Evolutionary conservation across 495 filamentous ascomycete genomes (phyloP).

Genomic region (Penicillium flavigenum): DNA sequence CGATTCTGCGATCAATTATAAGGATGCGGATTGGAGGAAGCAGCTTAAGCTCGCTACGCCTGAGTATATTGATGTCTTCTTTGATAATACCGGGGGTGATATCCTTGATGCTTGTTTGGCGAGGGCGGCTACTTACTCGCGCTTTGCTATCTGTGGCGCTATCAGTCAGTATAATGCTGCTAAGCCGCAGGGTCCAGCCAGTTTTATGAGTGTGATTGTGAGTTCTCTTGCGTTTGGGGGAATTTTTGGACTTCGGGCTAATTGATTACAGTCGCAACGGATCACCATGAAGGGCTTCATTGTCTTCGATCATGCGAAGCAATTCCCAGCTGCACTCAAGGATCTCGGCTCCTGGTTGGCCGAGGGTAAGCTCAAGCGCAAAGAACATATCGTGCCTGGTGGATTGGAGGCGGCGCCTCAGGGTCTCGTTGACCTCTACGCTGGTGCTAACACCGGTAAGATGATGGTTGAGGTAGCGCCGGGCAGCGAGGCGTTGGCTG

Average conservation of each 20-base stretch:
- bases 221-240: constrained; percentile 18
- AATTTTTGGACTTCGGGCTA: constrained; percentile 16
- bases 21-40: constrained; percentile 51
- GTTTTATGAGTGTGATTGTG: constrained; percentile 53
- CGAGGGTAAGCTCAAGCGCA: constrained; percentile 56
- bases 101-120: constrained; percentile 54
- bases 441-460: constrained; percentile 53
- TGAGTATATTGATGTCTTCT: constrained; percentile 57
- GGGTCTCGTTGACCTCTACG: constrained; percentile 50
- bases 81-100: constrained; percentile 58
- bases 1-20: constrained; percentile 57
- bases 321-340: constrained; percentile 45
- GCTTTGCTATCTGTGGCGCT: constrained; percentile 55
- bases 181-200: constrained; percentile 46
- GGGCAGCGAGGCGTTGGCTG: constrained; percentile 30
- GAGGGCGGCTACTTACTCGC: constrained; percentile 44
- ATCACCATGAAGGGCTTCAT: constrained; percentile 58
- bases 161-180: constrained; percentile 55
- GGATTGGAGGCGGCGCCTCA: constrained; percentile 51
- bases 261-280: constrained; percentile 41
- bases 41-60: constrained; percentile 48
- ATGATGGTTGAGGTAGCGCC: constrained; percentile 51
- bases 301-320: constrained; percentile 51
- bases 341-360: constrained; percentile 50
- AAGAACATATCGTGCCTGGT: constrained; percentile 54